Conservation (phyloP, 805 yeast genomes). For the Lipomyces lipofer region DNA sequence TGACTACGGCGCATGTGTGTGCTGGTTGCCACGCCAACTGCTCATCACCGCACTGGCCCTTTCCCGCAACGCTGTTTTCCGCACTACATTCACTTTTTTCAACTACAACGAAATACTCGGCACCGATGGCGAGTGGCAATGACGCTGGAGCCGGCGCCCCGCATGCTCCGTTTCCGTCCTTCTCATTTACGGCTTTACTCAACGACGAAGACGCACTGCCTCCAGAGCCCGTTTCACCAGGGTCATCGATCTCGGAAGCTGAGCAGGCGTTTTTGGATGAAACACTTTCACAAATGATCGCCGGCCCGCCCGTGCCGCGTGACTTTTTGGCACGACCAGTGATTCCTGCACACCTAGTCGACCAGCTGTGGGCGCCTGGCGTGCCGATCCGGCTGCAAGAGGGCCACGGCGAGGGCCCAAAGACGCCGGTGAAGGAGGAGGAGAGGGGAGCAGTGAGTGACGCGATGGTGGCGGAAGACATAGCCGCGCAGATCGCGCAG, state of each 20-base stretch:
- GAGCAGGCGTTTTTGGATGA: constrained; percentile 19
- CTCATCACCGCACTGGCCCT: too few species aligned
- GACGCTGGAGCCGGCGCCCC: neutral
- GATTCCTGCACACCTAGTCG: neutral
- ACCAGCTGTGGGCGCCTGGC: constrained; percentile 7
- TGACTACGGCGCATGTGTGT: too few species aligned
- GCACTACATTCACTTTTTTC: too few species aligned
- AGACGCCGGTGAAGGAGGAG: neutral
- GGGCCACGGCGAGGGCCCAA: neutral
- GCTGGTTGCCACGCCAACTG: too few species aligned
- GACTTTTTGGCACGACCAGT: neutral
- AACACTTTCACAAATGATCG: constrained; percentile 12
- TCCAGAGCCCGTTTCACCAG: neutral
- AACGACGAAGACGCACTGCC: constrained; percentile 3
- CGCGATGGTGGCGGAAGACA: neutral
- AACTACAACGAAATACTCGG: too few species aligned
- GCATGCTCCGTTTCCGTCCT: constrained; percentile 25
- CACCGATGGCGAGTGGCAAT: neutral
- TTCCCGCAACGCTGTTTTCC: constrained; percentile 8
- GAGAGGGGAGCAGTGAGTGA: neutral
- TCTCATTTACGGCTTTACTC: constrained; percentile 23
- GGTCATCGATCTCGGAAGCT: neutral
- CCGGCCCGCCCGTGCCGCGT: neutral
- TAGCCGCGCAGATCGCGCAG: constrained; percentile 4
- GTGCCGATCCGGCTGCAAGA: neutral